Base-by-base conservation (phyloP, 169 alveolate species). In the Plasmodium chabaudi region DNA sequence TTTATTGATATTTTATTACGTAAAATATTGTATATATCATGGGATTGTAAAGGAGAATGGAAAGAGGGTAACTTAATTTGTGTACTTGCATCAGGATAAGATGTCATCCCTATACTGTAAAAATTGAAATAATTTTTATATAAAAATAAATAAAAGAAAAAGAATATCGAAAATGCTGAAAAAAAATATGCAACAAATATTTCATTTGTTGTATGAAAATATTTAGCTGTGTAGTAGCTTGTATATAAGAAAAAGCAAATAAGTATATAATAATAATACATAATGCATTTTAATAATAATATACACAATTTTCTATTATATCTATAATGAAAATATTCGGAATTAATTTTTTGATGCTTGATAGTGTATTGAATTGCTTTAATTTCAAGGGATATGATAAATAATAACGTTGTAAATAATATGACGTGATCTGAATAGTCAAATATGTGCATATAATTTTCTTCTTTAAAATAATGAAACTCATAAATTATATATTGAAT, bases 131-230 rank as follows among this genome's bases (percentile, higher is more conserved):
- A 86, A 61, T 61, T 71, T 86, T 70, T 68, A 70, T 86, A 86
- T 86, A 86, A 70, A 60, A 70, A 86, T 23, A 69, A 69, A 70
- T 86, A 86, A 70, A 86, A 86, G 42, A 86, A 59, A 56, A 86
- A 70, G 47, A 86, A 86, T 25, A 86, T 86, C 55, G 91, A 86
- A 86, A 86, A 70, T 3, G 91, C 71, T 12, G 91, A 86, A 86
- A 86, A 86, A 56, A 86, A 86, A 70, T 86, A 86, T n/a, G 91
- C 91, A 70, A 86, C 91, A 53, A 86, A 86, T 19, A 86, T 86
- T 70, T 86, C 91, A 70, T 86, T 86, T 4, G 91, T 68, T 13
- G 91, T 86, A 70, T 86, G 91, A 63, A 86, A 86, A 69, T 69
- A 86, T 70, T 86, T 86, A 13, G 91, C 44, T 17, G 91, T 86